phyloP scores from a whole-genome alignment of 1,139 yeast genomes.

The Diutina sp. region DNA sequence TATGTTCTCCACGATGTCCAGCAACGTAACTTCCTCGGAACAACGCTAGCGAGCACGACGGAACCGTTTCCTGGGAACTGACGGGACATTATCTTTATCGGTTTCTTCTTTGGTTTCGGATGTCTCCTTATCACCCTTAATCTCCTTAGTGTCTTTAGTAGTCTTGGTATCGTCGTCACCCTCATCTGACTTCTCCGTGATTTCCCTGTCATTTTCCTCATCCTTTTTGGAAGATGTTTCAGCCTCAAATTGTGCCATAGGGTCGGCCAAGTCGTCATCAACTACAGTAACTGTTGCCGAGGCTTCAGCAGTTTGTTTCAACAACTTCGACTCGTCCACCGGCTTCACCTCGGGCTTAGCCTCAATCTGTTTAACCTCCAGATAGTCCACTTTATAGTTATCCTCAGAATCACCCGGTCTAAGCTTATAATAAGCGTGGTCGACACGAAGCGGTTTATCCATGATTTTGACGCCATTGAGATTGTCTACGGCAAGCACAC shows the following conservation, averaged over 20 bases:
- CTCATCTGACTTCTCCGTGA: not conserved
- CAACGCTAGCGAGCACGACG: not conserved
- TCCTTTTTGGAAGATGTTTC: not conserved
- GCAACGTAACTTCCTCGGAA: no score
- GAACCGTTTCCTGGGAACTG: not conserved
- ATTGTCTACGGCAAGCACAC: slow-evolving; percentile 82
- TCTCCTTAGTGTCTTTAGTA: no score
- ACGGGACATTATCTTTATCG: not conserved
- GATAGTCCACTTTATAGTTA: slow-evolving; percentile 23
- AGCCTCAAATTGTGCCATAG: slow-evolving; percentile 7
- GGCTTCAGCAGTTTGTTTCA: not conserved
- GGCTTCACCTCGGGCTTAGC: slow-evolving; percentile 6
- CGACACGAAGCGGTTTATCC: slow-evolving; percentile 53
- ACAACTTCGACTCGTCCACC: slow-evolving; percentile 4
- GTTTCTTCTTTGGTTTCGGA: not conserved
- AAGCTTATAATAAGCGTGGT: slow-evolving; percentile 59
- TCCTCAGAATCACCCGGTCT: slow-evolving; percentile 40
- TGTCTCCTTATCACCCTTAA: not conserved
- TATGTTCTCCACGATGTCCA: no score
- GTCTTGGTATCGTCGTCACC: not conserved
- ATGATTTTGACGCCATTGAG: slow-evolving; percentile 58
- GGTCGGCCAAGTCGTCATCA: slow-evolving; percentile 9
- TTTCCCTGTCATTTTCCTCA: not conserved
- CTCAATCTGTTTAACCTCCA: slow-evolving; percentile 5
- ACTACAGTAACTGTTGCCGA: not conserved